These are phyloP conservation scores for Chlamydomonas reinhardtii DNA, from an alignment of 163 green algal species.

Conservation along the genomic window DNA sequence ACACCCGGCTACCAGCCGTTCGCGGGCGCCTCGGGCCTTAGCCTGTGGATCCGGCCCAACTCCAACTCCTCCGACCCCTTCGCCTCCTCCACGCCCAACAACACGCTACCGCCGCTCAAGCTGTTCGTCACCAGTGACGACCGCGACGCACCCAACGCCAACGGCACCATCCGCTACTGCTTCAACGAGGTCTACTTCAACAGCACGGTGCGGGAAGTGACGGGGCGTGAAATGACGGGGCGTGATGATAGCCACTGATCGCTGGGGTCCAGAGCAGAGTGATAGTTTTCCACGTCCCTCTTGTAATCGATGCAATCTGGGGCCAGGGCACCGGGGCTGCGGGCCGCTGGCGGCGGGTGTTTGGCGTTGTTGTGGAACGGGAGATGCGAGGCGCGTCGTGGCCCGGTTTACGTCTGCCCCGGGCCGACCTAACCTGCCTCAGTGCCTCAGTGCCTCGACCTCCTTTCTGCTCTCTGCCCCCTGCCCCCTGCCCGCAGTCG, in stretches of 20 bases:
- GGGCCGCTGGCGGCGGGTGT: no score
- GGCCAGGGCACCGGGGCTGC: no score
- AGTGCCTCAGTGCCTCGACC: no score
- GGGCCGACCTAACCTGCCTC: no score
- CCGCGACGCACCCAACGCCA: background rate
- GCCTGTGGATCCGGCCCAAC: slow-evolving; percentile 63
- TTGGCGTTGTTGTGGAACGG: no score
- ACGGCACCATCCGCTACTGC: slow-evolving; percentile 40
- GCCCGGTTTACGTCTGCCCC: no score
- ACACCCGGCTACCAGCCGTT: slow-evolving; percentile 62
- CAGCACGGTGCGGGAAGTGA: slow-evolving; percentile 26
- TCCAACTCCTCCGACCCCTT: slow-evolving; percentile 53
- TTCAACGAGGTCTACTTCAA: slow-evolving; percentile 46
- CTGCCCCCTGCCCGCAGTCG: background rate
- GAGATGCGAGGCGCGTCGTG: no score
- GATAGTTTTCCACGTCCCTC: no score
- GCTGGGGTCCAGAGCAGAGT: no score
- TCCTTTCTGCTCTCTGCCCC: background rate
- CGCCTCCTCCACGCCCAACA: slow-evolving; percentile 47
- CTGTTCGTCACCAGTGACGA: slow-evolving; percentile 19
- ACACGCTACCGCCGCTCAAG: slow-evolving; percentile 29
- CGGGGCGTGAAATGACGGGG: no score
- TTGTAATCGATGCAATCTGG: no score
- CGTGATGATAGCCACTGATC: no score
- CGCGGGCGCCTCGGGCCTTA: slow-evolving; percentile 10